Conservation (phyloP, 768 basidiomycete species). For the Pholiota microspora region DNA sequence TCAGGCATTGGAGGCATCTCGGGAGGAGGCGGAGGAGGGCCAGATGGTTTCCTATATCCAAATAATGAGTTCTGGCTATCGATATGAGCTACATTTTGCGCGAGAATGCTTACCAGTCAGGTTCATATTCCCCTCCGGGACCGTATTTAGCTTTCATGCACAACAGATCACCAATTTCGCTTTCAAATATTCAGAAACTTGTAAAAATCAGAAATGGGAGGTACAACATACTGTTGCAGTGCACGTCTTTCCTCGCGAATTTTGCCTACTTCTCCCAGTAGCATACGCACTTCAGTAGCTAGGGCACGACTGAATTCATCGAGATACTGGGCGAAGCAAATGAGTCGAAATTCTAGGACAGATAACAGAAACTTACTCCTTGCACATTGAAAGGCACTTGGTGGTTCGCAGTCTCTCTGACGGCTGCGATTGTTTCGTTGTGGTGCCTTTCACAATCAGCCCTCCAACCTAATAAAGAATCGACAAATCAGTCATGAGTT, state of each 20-base stretch:
- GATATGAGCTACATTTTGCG: neutral
- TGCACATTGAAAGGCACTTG: constrained; percentile 85
- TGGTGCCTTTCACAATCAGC: constrained; percentile 65
- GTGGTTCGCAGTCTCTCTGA: constrained; percentile 68
- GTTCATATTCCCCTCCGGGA: constrained; percentile 83
- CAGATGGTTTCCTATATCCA: constrained; percentile 39
- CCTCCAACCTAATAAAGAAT: constrained; percentile 54
- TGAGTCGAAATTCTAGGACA: neutral
- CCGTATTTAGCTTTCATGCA: constrained; percentile 73
- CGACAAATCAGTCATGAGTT: constrained; percentile 7
- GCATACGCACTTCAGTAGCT: constrained; percentile 79
- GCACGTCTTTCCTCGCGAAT: constrained; percentile 76
- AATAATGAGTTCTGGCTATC: neutral
- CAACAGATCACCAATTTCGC: constrained; percentile 74
- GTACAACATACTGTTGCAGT: constrained; percentile 66
- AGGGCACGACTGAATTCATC: constrained; percentile 87
- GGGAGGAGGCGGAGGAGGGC: constrained; percentile 38
- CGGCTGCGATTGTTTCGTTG: constrained; percentile 62
- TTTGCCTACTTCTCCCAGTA: constrained; percentile 81
- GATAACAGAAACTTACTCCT: constrained; percentile 50
- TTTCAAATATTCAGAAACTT: constrained; percentile 24
- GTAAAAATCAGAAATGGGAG: neutral
- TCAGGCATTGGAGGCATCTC: constrained; percentile 33
- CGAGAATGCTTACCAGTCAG: constrained; percentile 57
- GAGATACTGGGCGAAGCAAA: constrained; percentile 53